A percentile compares a stretch with the other conserved stretches of the same genome.
Evolutionary conservation across 1,284 basidiomycete species (phyloP).

Genomic region (Gymnopus androsaceus): DNA sequence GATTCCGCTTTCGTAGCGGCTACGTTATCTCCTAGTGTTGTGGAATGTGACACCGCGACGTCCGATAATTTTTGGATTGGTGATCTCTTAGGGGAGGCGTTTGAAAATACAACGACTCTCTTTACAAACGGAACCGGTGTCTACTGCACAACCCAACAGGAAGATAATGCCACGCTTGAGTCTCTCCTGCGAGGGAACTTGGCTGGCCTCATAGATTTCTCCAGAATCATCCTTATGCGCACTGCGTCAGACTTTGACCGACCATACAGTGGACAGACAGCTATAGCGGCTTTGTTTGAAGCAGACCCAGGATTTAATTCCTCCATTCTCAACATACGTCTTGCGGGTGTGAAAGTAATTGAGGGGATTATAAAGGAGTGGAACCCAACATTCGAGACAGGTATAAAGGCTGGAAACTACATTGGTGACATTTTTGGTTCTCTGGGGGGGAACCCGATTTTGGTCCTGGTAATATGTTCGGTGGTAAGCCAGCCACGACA

Average conservation of each 20-base stretch:
- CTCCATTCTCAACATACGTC: constrained; percentile 20
- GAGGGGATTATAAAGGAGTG: constrained; percentile 22
- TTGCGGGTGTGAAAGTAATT: constrained; percentile 22
- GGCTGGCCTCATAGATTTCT: constrained; percentile 43
- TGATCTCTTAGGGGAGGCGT: constrained; percentile 37
- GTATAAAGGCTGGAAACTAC: constrained; percentile 21
- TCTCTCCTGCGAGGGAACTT: constrained; percentile 42
- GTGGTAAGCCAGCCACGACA: too few species aligned
- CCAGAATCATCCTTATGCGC: constrained; percentile 46
- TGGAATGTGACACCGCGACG: constrained; percentile 42
- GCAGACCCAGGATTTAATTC: constrained; percentile 16
- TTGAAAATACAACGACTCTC: constrained; percentile 42
- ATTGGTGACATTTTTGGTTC: constrained; percentile 25
- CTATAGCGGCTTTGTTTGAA: constrained; percentile 14
- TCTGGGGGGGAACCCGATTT: constrained; percentile 22
- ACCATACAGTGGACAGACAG: constrained; percentile 31
- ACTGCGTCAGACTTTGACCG: constrained; percentile 49
- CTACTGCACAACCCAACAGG: constrained; percentile 50
- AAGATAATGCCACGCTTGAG: constrained; percentile 51
- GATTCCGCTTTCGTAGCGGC: constrained; percentile 30
- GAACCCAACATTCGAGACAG: constrained; percentile 18
- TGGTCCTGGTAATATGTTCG: too few species aligned
- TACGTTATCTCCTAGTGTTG: constrained; percentile 34
- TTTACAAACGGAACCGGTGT: constrained; percentile 40
- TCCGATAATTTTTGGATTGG: constrained; percentile 48